Conservation (phyloP, 306 rosid species). For the Gastrolobium bilobum region DNA sequence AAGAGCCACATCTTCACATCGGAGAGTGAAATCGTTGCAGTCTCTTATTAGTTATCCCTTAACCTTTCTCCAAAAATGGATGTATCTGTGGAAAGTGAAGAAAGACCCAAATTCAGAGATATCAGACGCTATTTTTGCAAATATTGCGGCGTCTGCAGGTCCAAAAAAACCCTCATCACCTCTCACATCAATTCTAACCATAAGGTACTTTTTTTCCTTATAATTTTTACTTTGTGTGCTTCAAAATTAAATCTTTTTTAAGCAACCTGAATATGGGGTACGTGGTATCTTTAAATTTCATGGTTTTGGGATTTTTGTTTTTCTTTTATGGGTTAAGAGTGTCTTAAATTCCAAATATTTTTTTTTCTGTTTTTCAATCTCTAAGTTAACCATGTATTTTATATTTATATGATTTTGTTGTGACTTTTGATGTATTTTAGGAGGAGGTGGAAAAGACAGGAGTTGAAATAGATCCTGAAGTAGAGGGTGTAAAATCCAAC, state of each 20-base stretch:
- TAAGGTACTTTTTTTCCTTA: constrained; percentile 57
- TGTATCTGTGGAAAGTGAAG: constrained; percentile 43
- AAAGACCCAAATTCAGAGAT: constrained; percentile 59
- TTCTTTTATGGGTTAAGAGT: neutral
- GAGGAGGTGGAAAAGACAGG: constrained; percentile 59
- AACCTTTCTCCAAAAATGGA: constrained; percentile 45
- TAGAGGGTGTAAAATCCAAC: constrained; percentile 48
- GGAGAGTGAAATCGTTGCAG: neutral
- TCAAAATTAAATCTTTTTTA: neutral
- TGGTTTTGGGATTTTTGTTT: neutral
- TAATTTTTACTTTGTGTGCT: neutral
- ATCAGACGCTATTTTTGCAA: constrained; percentile 71
- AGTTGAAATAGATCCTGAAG: constrained; percentile 44
- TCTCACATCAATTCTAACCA: constrained; percentile 70
- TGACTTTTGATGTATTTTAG: constrained; percentile 47
- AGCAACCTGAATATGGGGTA: neutral
- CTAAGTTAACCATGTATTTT: neutral
- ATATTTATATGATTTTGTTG: neutral
- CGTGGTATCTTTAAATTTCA: neutral
- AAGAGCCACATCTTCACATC: too few species aligned
- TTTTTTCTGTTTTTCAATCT: neutral
- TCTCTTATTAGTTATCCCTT: neutral
- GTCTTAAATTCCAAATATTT: neutral
- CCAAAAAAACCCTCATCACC: constrained; percentile 68
- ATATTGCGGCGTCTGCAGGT: constrained; percentile 75